phyloP scores from a whole-genome alignment of 306 rosid genomes.

The Spatholobus suberectus region DNA sequence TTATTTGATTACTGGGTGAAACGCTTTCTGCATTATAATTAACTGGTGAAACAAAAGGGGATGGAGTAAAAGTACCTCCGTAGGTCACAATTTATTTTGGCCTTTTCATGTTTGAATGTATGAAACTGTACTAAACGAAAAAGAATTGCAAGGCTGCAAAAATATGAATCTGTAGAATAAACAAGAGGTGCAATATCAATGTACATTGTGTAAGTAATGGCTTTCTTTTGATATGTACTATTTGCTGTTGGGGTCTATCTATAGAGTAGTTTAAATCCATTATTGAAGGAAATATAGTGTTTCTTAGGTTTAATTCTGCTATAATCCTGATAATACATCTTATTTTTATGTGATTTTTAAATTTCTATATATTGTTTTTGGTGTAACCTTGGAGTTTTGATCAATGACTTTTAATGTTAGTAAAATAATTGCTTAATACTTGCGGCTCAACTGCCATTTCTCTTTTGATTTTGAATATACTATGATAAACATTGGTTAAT shows the following conservation, averaged over 20 bases:
- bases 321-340: not conserved
- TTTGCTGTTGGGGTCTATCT: not conserved
- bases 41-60: not conserved
- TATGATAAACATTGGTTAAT: not conserved
- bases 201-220: not conserved
- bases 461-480: not conserved
- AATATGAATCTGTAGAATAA: not conserved
- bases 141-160: not conserved
- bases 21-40: not conserved
- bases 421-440: not conserved
- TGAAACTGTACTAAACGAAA: not conserved
- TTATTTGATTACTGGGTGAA: constrained; percentile 20
- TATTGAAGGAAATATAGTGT: not conserved
- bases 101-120: constrained; percentile 11
- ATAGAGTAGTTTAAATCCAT: not conserved
- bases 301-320: not conserved
- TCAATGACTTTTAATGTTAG: not conserved
- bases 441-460: not conserved
- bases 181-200: not conserved
- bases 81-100: not conserved
- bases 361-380: not conserved
- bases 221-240: not conserved
- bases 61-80: not conserved
- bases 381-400: not conserved
- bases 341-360: not conserved